Evolutionary conservation across 2,329 filamentous ascomycete species (phyloP).

Genomic region (Zarea fungicola): DNA sequence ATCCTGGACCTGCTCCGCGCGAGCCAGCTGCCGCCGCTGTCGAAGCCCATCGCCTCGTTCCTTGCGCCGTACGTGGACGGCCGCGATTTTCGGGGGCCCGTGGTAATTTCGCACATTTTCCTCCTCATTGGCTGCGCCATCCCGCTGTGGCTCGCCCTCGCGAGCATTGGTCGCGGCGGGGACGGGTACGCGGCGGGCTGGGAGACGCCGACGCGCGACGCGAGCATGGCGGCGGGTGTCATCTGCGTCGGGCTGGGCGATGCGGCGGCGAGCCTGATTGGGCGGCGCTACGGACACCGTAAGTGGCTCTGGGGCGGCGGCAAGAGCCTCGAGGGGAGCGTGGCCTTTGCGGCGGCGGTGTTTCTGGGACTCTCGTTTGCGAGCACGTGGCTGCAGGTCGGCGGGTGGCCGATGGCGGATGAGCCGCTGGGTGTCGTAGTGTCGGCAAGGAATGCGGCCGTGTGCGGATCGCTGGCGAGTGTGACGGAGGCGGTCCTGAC

Average conservation of each 20-base stretch:
- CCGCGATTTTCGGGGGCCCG: conserved; percentile 83
- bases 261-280: conserved; percentile 85
- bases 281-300: conserved; percentile 73
- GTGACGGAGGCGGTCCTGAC: conserved; percentile 93
- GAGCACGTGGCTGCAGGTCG: conserved; percentile 68
- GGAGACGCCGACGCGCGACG: conserved; percentile 68
- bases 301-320: conserved; percentile 98
- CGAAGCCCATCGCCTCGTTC: conserved; percentile 78
- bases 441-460: conserved; percentile 57
- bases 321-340: conserved; percentile 84
- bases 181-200: conserved; percentile 59
- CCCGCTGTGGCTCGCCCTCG: conserved; percentile 83
- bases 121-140: conserved; percentile 92
- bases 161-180: conserved; percentile 57
- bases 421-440: conserved; percentile 32
- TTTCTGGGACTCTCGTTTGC: conserved; percentile 66
- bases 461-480: conserved; percentile 76
- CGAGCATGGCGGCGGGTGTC: conserved; percentile 87
- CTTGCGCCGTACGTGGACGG: conserved; percentile 93
- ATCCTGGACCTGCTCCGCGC: conserved; percentile 85
- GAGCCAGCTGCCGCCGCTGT: conserved; percentile 84
- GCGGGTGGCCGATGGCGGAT: conserved; percentile 61
- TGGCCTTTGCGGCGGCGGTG: conserved; percentile 79
- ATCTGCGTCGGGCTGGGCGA: conserved; percentile 95
- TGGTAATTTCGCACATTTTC: conserved; percentile 95